These are phyloP conservation scores for Mortierella sp. DNA, from an alignment of 371 early-diverging fungal species.

Conservation along the genomic window DNA sequence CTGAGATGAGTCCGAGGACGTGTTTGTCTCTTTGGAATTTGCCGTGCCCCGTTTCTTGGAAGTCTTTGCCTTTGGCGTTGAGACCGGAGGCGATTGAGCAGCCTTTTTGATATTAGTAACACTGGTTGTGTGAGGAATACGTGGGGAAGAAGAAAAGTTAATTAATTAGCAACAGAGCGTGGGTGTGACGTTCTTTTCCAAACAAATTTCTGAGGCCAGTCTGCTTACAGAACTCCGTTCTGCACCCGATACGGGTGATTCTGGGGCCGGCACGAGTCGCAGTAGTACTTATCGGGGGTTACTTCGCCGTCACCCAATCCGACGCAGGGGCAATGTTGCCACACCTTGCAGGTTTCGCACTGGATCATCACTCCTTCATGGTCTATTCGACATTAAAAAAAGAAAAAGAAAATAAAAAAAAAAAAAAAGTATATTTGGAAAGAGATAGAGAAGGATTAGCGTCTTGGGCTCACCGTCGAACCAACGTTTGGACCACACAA, in stretches of 20 bases:
- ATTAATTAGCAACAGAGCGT: conserved; percentile 46
- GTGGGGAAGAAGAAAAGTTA: conserved; percentile 2
- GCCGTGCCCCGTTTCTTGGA: conserved; percentile 57
- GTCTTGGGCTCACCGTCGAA: conserved; percentile 1
- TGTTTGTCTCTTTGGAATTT: conserved; percentile 60
- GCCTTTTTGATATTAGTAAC: too few relatives aligned
- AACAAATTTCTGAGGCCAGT: conserved; percentile 22
- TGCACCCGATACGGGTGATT: conserved; percentile 67
- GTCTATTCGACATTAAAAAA: conserved; percentile 51
- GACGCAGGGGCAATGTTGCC: conserved; percentile 91
- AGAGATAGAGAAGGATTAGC: not conserved
- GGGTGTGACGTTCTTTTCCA: conserved; percentile 20
- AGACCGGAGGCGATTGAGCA: too few relatives aligned
- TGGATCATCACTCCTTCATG: conserved; percentile 85
- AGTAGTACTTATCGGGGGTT: conserved; percentile 83
- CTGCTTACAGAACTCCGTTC: conserved; percentile 46
- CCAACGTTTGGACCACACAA: too few relatives aligned
- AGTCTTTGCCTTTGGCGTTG: conserved; percentile 26
- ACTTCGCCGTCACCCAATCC: conserved; percentile 74
- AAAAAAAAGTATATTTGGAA: not conserved
- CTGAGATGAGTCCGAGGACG: conserved; percentile 36
- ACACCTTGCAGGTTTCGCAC: conserved; percentile 88
- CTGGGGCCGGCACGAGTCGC: conserved; percentile 82
- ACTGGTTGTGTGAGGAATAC: too few relatives aligned
- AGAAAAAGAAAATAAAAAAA: conserved; percentile 1